Base-by-base conservation (phyloP, 2,329 filamentous ascomycete species). In the Thielaviopsis ethacetica region DNA sequence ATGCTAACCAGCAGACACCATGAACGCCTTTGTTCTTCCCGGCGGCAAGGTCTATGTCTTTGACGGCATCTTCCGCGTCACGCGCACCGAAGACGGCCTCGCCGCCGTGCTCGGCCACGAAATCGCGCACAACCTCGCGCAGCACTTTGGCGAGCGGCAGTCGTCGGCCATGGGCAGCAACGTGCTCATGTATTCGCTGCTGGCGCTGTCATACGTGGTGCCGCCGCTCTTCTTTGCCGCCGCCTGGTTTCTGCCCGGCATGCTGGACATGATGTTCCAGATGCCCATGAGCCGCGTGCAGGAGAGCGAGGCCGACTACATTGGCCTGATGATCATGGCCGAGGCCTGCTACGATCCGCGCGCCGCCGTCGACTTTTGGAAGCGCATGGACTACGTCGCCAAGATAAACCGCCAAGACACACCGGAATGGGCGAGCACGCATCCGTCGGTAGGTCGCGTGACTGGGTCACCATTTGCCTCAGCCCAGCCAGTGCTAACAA, bases 31-130 rank as follows among this genome's bases (percentile, higher is more conserved):
- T 66, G 86, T 91, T 1, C 76, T 89, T 5, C 86, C 87, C 0
- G 86, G 82, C 4, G 86, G 86, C 24, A 89, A 90, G 65, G 86
- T 91, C 0, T 91, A 91, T 67, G 86, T 91, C 1, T 85, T 82
- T 66, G 84, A 81, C 63, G 86, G 87, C 44, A 82, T 91, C 34
- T 69, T 91, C 58, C 76, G 77, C n/a, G 72, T 88, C 22, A 85
- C 84, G 61, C 67, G 75, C 57, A 82, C 74, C 65, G 85, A 89
- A 59, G 79, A 85, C 66, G 83, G 82, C 2, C 73, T 91, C 26
- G 87, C 87, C 4, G 81, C 86, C 1, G 85, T 91, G 2, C 73
- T 91, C 15, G 85, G 85, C 15, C 87, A 91, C 69, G 87, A 91
- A 72, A 87, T 91, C 62, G 85, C 86, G 19, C 87, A 91, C 67